A percentile compares a stretch with the other conserved stretches of the same genome.
Evolutionary conservation across 2,329 filamentous ascomycete species (phyloP).

Genomic region (Basipetospora sp.): DNA sequence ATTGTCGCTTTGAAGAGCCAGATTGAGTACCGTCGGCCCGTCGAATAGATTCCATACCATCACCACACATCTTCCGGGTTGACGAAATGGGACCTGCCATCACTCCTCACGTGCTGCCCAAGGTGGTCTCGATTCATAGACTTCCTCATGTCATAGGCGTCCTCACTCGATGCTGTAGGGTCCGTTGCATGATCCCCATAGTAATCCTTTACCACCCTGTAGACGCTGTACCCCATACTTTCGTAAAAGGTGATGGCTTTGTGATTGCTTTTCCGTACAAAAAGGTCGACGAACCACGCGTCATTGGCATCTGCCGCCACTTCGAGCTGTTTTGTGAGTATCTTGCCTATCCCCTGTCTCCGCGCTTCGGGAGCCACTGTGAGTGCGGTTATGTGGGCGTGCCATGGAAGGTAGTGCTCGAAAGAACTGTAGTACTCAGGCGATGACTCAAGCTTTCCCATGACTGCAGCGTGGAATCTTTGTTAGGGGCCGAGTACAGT

Average conservation of each 20-base stretch:
- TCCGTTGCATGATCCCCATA: conserved; percentile 71
- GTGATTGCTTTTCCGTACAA: conserved; percentile 76
- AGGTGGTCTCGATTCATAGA: conserved; percentile 67
- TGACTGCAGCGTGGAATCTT: conserved; percentile 51
- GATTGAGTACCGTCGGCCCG: too few relatives aligned
- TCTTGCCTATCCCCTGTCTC: conserved; percentile 72
- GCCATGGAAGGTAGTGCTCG: conserved; percentile 93
- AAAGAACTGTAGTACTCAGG: conserved; percentile 60
- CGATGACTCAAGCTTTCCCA: conserved; percentile 90
- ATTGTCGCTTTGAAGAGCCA: too few relatives aligned
- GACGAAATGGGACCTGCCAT: conserved; percentile 68
- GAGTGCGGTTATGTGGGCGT: conserved; percentile 91
- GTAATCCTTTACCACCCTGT: conserved; percentile 75
- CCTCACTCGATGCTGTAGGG: conserved; percentile 52
- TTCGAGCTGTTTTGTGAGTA: conserved; percentile 69
- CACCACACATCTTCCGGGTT: conserved; percentile 76
- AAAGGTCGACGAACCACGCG: conserved; percentile 91
- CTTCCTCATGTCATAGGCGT: conserved; percentile 96
- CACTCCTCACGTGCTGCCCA: conserved; percentile 59
- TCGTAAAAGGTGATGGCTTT: conserved; percentile 81
- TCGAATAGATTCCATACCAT: too few relatives aligned
- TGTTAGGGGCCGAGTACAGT: too few relatives aligned
- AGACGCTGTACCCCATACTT: conserved; percentile 83
- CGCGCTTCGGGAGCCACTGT: conserved; percentile 81
- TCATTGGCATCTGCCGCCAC: conserved; percentile 66